Evolutionary conservation across 306 rosid species (phyloP).

Genomic region (Fragaria nilgerrensis): DNA sequence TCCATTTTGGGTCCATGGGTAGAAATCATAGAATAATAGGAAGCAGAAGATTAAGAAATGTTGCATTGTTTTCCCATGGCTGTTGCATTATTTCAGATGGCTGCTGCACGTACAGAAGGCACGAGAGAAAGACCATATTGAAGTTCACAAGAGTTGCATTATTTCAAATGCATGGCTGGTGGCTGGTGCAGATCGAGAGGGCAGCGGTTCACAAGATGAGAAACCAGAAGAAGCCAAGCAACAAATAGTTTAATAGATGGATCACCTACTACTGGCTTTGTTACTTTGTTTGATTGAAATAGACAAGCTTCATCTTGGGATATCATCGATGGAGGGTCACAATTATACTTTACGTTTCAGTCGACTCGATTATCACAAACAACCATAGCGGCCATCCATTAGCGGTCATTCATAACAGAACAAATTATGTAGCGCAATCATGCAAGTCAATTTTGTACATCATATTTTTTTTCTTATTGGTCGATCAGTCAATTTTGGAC

Average conservation of each 20-base stretch:
- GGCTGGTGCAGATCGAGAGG: neutral
- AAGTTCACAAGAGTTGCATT: neutral
- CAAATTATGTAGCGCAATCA: neutral
- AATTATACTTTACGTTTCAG: conserved; percentile 9
- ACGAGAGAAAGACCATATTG: neutral
- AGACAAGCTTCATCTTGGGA: conserved; percentile 28
- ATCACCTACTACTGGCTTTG: neutral
- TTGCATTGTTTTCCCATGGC: conserved; percentile 1
- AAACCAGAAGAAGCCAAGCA: conserved; percentile 42
- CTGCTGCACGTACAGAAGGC: neutral
- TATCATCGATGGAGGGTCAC: conserved; percentile 7
- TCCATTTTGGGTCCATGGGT: neutral
- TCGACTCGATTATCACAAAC: neutral
- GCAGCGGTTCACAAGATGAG: conserved; percentile 45
- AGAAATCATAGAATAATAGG: neutral
- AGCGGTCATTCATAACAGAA: neutral
- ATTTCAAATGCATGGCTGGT: neutral
- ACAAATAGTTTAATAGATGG: conserved; percentile 3
- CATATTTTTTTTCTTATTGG: neutral
- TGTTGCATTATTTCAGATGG: neutral
- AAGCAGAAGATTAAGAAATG: conserved; percentile 6
- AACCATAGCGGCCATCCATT: neutral
- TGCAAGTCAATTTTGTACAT: neutral
- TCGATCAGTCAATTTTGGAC: neutral
- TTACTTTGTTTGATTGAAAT: conserved; percentile 18